Evolutionary conservation across 2,329 filamentous ascomycete genomes (phyloP).

Genomic region (Verticillium nubilum): DNA sequence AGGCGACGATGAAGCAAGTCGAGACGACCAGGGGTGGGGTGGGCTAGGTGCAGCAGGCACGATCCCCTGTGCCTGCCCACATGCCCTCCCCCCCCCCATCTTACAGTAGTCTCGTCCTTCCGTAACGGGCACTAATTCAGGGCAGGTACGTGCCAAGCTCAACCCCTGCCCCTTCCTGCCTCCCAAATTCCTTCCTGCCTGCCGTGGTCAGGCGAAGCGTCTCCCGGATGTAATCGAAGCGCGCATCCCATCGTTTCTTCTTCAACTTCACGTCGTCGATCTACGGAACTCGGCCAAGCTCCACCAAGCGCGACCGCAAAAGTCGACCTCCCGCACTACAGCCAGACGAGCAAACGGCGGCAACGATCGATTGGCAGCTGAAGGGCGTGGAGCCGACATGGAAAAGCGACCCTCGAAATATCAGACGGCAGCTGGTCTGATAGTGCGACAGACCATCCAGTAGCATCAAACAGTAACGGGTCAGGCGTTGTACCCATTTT

Average conservation of each 20-base stretch:
- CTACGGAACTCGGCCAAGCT: not conserved
- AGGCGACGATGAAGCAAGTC: conserved; percentile 32
- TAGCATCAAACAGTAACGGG: not conserved
- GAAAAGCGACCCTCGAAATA: not conserved
- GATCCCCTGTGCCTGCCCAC: not conserved
- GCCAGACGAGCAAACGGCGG: not conserved
- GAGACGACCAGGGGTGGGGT: conserved; percentile 8
- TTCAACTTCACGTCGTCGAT: not conserved
- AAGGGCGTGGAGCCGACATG: not conserved
- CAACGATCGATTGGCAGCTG: not conserved
- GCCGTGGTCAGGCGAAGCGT: too few species aligned
- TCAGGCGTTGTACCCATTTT: not conserved
- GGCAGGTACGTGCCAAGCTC: too few species aligned
- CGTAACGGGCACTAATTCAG: not conserved
- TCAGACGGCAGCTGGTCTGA: not conserved
- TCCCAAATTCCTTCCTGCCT: too few species aligned
- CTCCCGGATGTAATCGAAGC: not conserved
- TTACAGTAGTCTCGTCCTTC: conserved; percentile 4
- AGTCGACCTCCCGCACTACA: not conserved
- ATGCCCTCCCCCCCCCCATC: not conserved
- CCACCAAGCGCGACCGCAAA: not conserved
- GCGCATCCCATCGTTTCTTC: not conserved
- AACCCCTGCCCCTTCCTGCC: too few species aligned
- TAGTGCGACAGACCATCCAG: not conserved
- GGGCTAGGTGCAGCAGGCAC: not conserved